Evolutionary conservation across 2,329 filamentous ascomycete genomes (phyloP).

Genomic region (Aspergillus pseudoterreus): DNA sequence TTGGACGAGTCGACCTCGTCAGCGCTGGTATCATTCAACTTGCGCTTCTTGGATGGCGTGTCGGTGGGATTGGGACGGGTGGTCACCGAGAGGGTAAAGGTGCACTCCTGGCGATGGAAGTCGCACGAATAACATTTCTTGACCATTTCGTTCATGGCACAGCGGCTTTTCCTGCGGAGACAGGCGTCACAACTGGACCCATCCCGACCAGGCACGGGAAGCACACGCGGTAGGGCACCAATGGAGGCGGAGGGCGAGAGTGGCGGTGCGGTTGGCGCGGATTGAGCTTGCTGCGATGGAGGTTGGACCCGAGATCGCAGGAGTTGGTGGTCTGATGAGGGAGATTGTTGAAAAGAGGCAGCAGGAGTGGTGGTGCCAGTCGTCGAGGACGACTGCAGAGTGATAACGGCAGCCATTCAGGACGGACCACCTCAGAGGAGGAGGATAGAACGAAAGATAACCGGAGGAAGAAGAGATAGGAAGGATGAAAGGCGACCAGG

Average conservation of each 20-base stretch:
- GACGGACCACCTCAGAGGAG: not conserved
- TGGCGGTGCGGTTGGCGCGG: slow-evolving; percentile 17
- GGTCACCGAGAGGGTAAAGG: slow-evolving; percentile 31
- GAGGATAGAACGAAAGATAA: not conserved
- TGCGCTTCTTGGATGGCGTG: slow-evolving; percentile 36
- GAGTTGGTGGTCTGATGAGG: slow-evolving; percentile 20
- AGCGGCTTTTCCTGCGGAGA: slow-evolving; percentile 40
- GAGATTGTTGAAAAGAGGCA: slow-evolving; percentile 20
- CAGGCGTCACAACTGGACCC: slow-evolving; percentile 41
- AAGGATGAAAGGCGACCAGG: slow-evolving; percentile 1
- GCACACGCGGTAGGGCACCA: slow-evolving; percentile 23
- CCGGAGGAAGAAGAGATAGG: slow-evolving; percentile 5
- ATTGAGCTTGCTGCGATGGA: slow-evolving; percentile 15
- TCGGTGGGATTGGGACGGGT: slow-evolving; percentile 18
- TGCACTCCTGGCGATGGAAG: slow-evolving; percentile 44
- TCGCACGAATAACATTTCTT: slow-evolving; percentile 45
- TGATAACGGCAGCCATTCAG: slow-evolving; percentile 38
- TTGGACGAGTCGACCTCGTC: slow-evolving; percentile 31
- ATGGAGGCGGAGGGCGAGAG: slow-evolving; percentile 15
- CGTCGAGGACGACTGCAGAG: slow-evolving; percentile 37
- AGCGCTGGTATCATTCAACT: slow-evolving; percentile 30
- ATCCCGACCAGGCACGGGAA: slow-evolving; percentile 29
- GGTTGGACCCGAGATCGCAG: slow-evolving; percentile 21
- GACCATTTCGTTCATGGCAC: slow-evolving; percentile 42
- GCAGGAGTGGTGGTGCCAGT: slow-evolving; percentile 21